Conservation (phyloP, 2,329 filamentous ascomycete genomes). For the Alternaria ventricosa region DNA sequence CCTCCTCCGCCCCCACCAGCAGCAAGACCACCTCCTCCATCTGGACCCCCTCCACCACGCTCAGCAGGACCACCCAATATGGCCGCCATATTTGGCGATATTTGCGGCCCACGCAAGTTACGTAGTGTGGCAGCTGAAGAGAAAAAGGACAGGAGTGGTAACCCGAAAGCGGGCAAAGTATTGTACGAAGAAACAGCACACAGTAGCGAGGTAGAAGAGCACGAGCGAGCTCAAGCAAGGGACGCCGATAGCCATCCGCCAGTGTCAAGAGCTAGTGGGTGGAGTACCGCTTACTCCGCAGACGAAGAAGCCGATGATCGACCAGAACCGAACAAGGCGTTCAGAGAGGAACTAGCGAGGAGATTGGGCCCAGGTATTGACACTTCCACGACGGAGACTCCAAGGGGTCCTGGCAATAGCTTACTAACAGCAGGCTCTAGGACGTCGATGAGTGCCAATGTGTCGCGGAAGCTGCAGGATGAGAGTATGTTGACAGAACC, state of each 20-base stretch:
- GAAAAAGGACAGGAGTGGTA: background rate
- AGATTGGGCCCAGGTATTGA: background rate
- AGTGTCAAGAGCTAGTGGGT: background rate
- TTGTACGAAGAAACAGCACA: slow-evolving; percentile 15
- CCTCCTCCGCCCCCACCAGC: background rate
- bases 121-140: slow-evolving; percentile 3
- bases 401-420: background rate
- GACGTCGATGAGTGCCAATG: slow-evolving; percentile 1
- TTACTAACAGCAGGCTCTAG: background rate
- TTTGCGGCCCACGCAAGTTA: background rate
- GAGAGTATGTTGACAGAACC: background rate
- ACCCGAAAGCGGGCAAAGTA: background rate
- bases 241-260: background rate
- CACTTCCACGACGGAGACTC: background rate
- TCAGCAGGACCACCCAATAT: background rate
- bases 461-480: background rate
- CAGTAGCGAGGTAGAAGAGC: slow-evolving; percentile 16
- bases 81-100: background rate
- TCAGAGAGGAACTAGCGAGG: background rate
- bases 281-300: background rate
- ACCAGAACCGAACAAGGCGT: slow-evolving; percentile 2
- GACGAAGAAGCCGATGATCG: background rate
- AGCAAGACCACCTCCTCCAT: background rate
- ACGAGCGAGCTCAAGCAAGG: slow-evolving; percentile 15
- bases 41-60: background rate